A percentile compares a stretch with the other conserved stretches of the same genome.
phyloP scores from a whole-genome alignment of 2,329 filamentous ascomycete genomes.

The Bipolaris zeicola region DNA sequence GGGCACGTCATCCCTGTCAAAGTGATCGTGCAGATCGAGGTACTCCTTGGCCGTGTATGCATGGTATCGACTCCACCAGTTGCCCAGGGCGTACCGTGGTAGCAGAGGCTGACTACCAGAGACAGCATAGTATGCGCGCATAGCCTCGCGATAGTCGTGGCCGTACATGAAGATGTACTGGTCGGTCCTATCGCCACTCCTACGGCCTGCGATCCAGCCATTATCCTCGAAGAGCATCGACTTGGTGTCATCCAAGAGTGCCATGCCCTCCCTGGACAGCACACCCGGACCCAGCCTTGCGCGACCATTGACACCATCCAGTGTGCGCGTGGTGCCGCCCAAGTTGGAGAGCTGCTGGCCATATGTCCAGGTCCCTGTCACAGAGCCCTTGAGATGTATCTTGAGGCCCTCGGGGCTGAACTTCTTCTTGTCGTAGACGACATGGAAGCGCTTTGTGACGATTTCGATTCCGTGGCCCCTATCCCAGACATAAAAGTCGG shows the following conservation, averaged over 20 bases:
- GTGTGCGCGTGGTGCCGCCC: constrained; percentile 59
- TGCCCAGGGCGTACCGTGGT: constrained; percentile 64
- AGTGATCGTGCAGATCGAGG: constrained; percentile 62
- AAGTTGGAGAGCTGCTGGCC: constrained; percentile 51
- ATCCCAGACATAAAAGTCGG: constrained; percentile 57
- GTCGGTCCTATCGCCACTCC: constrained; percentile 57
- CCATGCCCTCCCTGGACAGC: constrained; percentile 58
- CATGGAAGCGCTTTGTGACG: constrained; percentile 60
- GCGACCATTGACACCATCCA: constrained; percentile 61
- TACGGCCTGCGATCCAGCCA: constrained; percentile 59
- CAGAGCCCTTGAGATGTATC: constrained; percentile 53
- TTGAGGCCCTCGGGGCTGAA: constrained; percentile 60
- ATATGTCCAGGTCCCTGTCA: constrained; percentile 59
- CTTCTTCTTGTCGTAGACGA: constrained; percentile 63
- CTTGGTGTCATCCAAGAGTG: constrained; percentile 60
- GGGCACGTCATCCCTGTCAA: constrained; percentile 58
- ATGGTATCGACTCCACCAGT: constrained; percentile 71
- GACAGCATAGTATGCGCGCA: constrained; percentile 61
- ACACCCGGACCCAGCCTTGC: constrained; percentile 58
- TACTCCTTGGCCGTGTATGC: constrained; percentile 63
- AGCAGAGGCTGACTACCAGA: constrained; percentile 62
- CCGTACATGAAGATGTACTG: constrained; percentile 67
- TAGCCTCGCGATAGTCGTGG: constrained; percentile 60
- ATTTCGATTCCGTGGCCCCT: constrained; percentile 58
- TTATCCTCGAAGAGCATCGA: constrained; percentile 63